Conservation (phyloP, 192 early-diverging fungal genomes). For the Kickxella alabastrina region DNA sequence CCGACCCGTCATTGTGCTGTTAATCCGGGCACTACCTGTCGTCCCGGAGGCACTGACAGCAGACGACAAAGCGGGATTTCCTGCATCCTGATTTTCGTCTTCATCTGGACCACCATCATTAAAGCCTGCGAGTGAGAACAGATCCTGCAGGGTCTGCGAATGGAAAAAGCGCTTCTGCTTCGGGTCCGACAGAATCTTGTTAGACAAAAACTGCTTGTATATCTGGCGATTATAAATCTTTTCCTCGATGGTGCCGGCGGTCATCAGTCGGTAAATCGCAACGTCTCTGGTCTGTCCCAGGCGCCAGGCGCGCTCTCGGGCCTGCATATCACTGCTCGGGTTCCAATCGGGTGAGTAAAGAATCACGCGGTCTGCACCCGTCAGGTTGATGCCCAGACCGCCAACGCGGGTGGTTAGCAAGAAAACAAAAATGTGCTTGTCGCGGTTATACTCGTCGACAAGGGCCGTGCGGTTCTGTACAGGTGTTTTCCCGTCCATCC, state of each 20-base stretch:
- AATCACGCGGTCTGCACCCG: constrained; percentile 89
- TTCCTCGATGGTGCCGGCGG: constrained; percentile 89
- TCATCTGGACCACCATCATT: constrained; percentile 3
- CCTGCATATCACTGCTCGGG: constrained; percentile 92
- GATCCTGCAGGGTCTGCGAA: constrained; percentile 72
- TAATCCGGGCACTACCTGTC: not conserved
- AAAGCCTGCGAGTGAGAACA: constrained; percentile 72
- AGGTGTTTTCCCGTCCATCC: constrained; percentile 96
- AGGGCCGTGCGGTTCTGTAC: constrained; percentile 78
- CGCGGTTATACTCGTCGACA: constrained; percentile 84
- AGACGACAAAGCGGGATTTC: not conserved
- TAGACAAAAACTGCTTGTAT: constrained; percentile 95
- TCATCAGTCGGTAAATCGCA: constrained; percentile 94
- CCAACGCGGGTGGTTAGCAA: constrained; percentile 97
- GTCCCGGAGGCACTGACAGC: too few relatives aligned
- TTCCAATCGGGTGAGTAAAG: constrained; percentile 99
- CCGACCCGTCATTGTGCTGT: constrained; percentile 74
- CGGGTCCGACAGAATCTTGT: constrained; percentile 91
- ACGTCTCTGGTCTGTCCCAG: constrained; percentile 86
- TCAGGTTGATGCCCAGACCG: constrained; percentile 92
- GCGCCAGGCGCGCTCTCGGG: constrained; percentile 93
- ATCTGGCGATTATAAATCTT: constrained; percentile 98
- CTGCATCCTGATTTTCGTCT: constrained; percentile 4
- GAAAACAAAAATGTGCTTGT: constrained; percentile 74
- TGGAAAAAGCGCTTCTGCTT: constrained; percentile 89